Base-by-base conservation (phyloP, 345 rosid species). In the Sonneratia alba region DNA sequence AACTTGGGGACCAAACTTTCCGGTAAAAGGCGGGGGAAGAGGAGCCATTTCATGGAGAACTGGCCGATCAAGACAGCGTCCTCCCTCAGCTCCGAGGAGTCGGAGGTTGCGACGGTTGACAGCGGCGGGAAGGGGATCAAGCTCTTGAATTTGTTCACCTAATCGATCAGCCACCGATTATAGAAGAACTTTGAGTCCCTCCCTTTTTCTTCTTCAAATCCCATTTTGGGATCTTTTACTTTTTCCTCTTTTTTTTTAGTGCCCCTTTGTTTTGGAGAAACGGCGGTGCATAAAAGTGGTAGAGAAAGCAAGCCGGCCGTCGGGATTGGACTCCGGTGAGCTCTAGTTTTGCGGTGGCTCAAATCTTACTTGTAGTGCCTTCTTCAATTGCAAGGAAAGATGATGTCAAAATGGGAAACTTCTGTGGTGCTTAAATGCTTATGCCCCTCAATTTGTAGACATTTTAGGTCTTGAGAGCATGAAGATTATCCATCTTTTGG, bases 61-160 rank as follows among this genome's bases (percentile, higher is more conserved):
- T 74, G 74, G 70, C 81, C 73, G 34, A 7, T 80, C 36, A 73
- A 66, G 67, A 69, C 66, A 55, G 72, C 81, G 13, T 71, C 75
- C 16, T 18, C 34, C 56, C 40, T 70, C 63, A 34, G 73, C 37
- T 75, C 78, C 37, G 75, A 76, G 10, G 36, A 22, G 51, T 76
- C 79, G 51, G 79, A 71, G 67, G 62, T 71, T 43, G 62, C 73
- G 34, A 68, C 62, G 51, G 55, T 47, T 43, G 51, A 42, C 42
- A 76, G 24, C 63, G 72, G 75, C 37, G 38, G 68, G 12, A n/a
- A 36, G 36, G 79, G 80, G 71, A 88, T 72, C 59, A 85, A 84
- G 81, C 89, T 88, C 38, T 70, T 90, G 79, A 88, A 90, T 71
- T 85, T 90, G 21, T 90, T 90, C 70, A 80, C 83, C 70, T 90